Base-by-base conservation (phyloP, 768 basidiomycete species). In the Paxillus ammoniavirescens region DNA sequence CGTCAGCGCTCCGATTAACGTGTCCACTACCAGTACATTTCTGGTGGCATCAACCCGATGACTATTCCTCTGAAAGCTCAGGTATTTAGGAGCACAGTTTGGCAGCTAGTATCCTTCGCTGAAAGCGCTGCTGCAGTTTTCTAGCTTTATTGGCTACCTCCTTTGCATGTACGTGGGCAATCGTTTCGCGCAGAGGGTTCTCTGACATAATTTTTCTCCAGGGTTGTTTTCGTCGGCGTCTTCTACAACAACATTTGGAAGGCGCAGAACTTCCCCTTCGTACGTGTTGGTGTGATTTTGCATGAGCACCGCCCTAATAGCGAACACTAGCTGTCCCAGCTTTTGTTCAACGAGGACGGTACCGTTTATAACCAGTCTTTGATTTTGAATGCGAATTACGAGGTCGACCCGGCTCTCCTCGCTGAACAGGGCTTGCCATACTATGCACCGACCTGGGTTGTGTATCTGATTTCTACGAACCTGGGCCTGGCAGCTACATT, bases 201-300 rank as follows among this genome's bases (percentile, higher is more conserved):
- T 45, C 57, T 58, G 37, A 62, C 9, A 4, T 23, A 2, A 1
- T 21, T 36, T 18, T 59, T 48, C n/a, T n/a, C 36, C 55, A 64
- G 62, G 59, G 69, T 54, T 59, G 71, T 66, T 68, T 78, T 55
- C 57, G 72, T 50, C 17, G 14, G 67, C 0, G 58, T 74, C 3
- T 80, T 72, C 57, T 76, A 75, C 10, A 73, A 65, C 41, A 84
- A 87, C 54, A 68, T 76, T 10, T 86, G 83, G 84, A 65, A 78
- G 42, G 78, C 77, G 1, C 77, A 81, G 60, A 77, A 73, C 59
- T 83, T 86, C 71, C 84, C 84, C 2, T 84, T 84, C 69, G 74
- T 76, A 59, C 33, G 66, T 50, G 1, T 82, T 76, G 64, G 62
- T 63, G 46, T 38, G 0, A 7, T 14, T 38, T 23, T 6, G 21